Evolutionary conservation across 2,329 filamentous ascomycete genomes (phyloP), one percentile per base, ranked within the genome.

Genomic region (Ophiostoma populinum): DNA sequence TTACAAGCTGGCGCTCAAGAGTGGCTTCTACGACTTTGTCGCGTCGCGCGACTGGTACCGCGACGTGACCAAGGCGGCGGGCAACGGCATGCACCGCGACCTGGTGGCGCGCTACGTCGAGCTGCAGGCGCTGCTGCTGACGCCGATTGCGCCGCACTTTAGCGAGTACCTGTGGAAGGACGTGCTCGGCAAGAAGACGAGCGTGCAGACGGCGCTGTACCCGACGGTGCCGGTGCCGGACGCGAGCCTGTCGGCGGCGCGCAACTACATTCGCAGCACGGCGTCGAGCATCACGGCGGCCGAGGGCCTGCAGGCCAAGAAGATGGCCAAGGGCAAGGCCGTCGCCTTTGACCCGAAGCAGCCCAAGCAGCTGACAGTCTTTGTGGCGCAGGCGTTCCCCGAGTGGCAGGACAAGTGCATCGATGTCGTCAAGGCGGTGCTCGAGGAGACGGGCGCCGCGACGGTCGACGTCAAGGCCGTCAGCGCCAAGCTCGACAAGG

Each of bases 111-210:
- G 76, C 46, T 98, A 90, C 57, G 74, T 93, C 45, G 79, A 92
- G 58, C 66, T 92, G 15, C 87, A 54, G 45, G 50, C 51, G 3
- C 49, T 53, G 30, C 65, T 94, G 49, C 61, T 95, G 46, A 69
- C 78, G 3, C 80, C 85, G 34, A 75, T 95, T 24, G 77, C 87
- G 3, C 87, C 90, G 39, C 90, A 98, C 58, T 95, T 85, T 78
- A 67, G 82, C 31, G 90, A 98, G 52, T 80, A 92, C 57, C 74
- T 98, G 51, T 95, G 85, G 83, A 71, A 80, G 36, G 87, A 95
- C 57, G 73, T 95, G 2, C 71, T 98, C 41, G 72, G 79, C 52
- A 85, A 81, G 61, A 55, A 69, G 24, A 59, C 65, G 37, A 80
- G 78, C 7, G 72, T 98, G 48, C 86, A 95, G 59, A 72, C 75